phyloP scores from a whole-genome alignment of 495 filamentous ascomycete genomes.

The Sporormia fimetaria region DNA sequence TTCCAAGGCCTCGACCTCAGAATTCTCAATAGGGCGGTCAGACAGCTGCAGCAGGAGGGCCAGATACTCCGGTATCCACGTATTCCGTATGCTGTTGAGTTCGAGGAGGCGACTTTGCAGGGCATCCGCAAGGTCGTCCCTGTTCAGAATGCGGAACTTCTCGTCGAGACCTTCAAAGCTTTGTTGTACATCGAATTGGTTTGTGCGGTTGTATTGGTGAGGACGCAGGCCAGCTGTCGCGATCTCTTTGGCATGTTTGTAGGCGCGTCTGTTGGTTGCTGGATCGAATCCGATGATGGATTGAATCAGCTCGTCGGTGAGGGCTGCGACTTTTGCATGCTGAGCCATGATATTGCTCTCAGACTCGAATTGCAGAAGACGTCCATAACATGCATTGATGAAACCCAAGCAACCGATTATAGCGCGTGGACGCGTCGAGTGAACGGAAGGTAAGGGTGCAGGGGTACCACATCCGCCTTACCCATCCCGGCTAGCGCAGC shows the following conservation, averaged over 20 bases:
- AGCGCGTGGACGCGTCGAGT: no score
- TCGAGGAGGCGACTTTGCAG: slow-evolving; percentile 52
- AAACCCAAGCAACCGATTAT: no score
- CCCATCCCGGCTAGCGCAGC: no score
- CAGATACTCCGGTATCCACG: slow-evolving; percentile 67
- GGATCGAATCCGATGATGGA: slow-evolving; percentile 30
- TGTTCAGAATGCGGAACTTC: slow-evolving; percentile 68
- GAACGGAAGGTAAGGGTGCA: no score
- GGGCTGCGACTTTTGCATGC: slow-evolving; percentile 33
- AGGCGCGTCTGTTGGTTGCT: slow-evolving; percentile 24
- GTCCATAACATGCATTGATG: no score
- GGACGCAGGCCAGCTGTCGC: slow-evolving; percentile 45
- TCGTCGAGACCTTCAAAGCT: slow-evolving; percentile 74
- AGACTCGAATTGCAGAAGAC: no score
- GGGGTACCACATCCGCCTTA: no score
- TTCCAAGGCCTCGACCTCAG: slow-evolving; percentile 51
- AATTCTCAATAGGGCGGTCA: slow-evolving; percentile 61
- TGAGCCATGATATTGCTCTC: no score
- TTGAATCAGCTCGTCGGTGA: slow-evolving; percentile 46
- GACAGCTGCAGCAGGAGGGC: slow-evolving; percentile 72
- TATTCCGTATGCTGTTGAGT: slow-evolving; percentile 40
- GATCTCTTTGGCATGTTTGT: slow-evolving; percentile 40
- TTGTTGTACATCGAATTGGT: slow-evolving; percentile 74
- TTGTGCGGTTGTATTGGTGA: slow-evolving; percentile 57
- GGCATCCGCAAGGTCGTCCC: slow-evolving; percentile 71